Base-by-base conservation (phyloP, 225 moss, liverwort and hornwort genomes). In the Pleurozium schreberi region DNA sequence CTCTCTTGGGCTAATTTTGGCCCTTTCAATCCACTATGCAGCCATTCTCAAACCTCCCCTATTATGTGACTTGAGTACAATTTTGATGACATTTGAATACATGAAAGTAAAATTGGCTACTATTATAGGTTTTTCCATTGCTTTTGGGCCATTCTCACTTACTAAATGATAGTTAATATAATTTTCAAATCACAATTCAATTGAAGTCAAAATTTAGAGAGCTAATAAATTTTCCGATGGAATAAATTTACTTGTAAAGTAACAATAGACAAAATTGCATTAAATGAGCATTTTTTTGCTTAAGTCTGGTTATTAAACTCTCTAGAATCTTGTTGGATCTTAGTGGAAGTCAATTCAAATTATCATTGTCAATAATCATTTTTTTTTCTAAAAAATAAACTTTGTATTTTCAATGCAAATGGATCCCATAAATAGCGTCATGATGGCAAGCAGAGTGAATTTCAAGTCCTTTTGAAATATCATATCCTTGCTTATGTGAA, bases 371-470 rank as follows among this genome's bases (percentile, higher is more conserved):
- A 21, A 5, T 34, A 38, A 0, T 38, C 23, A 8, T 9, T 9
- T 53, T 34, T 7, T 36, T 23, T 14, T 5, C 3, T 8, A 0
- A 11, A 34, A 76, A 33, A 2, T 4, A 19, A 33, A 1, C 0
- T 7, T 5, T 75, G 5, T 21, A 52, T 52, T 33, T 2, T 5
- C 5, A 33, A 12, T 12, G 33, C 2, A 0, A 49, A 33, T 1
- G 8, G 5, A 20, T 8, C 13, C 23, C 9, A 36, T 5, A 14
- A 25, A 14, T 1, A 76, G 1, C 0, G 0, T 42, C 25, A 5
- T 0, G 0, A 4, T 25, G 3, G 16, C 6, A 55, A 8, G 2
- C 2, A 25, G 1, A 36, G 22, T 52, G 3, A 2, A 9, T 53
- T 14, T 36, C n/a, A n/a, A n/a, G n/a, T n/a, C n/a, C n/a, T n/a